phyloP scores from a whole-genome alignment of 2,329 filamentous ascomycete species.

The Ceratocystis alfenasii region DNA sequence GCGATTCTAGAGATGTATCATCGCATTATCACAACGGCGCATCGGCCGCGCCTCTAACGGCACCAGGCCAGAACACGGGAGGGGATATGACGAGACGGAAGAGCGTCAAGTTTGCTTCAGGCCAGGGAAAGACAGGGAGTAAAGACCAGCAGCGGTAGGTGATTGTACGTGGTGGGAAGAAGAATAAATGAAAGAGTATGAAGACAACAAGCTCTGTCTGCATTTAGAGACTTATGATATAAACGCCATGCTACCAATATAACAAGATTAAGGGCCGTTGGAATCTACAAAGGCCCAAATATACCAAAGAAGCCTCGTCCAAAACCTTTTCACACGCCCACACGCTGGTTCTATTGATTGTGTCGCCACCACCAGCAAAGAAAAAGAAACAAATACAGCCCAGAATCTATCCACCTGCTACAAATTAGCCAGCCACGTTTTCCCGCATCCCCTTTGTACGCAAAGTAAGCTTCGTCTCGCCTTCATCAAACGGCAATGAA shows the following conservation, averaged over 20 bases:
- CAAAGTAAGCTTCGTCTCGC: constrained; percentile 38
- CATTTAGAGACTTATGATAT: background rate
- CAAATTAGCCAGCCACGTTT: constrained; percentile 18
- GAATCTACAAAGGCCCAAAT: background rate
- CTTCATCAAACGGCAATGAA: constrained; percentile 37
- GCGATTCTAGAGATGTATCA: background rate
- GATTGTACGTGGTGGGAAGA: background rate
- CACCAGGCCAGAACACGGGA: constrained; percentile 29
- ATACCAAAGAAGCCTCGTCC: background rate
- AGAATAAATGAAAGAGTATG: background rate
- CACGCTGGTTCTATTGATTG: no score
- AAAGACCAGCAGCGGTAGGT: background rate
- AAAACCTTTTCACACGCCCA: constrained; percentile 20
- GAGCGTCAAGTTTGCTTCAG: constrained; percentile 47
- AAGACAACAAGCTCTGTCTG: background rate
- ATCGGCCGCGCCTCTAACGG: constrained; percentile 29
- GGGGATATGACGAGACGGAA: constrained; percentile 42
- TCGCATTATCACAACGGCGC: background rate
- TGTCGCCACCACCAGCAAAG: background rate
- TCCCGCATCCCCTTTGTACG: constrained; percentile 47
- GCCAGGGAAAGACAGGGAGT: constrained; percentile 1
- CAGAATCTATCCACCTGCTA: background rate
- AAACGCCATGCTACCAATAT: constrained; percentile 2
- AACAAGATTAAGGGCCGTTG: background rate
- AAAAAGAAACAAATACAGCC: constrained; percentile 6